Conservation (phyloP, 2,329 filamentous ascomycete genomes). For the Hirsutella rhossiliensis region DNA sequence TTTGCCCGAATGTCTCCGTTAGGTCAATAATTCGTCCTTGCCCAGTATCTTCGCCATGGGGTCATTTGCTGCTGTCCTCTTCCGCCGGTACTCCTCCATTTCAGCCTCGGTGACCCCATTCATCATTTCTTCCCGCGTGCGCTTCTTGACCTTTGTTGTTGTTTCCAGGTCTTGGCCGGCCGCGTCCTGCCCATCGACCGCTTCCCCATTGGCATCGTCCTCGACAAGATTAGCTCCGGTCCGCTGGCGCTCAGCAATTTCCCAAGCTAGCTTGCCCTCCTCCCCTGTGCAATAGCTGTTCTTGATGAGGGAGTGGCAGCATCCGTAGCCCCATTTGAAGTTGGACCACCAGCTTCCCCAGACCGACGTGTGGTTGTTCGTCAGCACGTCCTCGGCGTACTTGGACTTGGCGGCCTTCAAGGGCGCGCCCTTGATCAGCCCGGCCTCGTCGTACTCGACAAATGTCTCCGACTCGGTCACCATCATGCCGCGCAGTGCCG, state of each 20-base stretch:
- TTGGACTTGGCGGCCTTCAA: slow-evolving; percentile 73
- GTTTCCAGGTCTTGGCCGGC: slow-evolving; percentile 16
- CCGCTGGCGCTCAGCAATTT: slow-evolving; percentile 57
- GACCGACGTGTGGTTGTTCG: slow-evolving; percentile 84
- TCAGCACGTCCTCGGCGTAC: slow-evolving; percentile 75
- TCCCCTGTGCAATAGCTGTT: slow-evolving; percentile 97
- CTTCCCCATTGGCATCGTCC: slow-evolving; percentile 18
- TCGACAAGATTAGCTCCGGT: slow-evolving; percentile 30
- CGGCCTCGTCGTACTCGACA: slow-evolving; percentile 88
- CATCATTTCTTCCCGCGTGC: slow-evolving; percentile 68
- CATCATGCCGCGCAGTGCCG: slow-evolving; percentile 51
- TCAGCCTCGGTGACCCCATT: slow-evolving; percentile 71
- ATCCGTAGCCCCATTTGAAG: slow-evolving; percentile 93
- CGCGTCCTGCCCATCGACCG: slow-evolving; percentile 7
- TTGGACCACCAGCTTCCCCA: slow-evolving; percentile 98
- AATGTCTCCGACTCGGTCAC: slow-evolving; percentile 76
- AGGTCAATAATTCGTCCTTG: slow-evolving; percentile 52
- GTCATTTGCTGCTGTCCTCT: slow-evolving; percentile 62
- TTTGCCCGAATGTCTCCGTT: slow-evolving; percentile 4
- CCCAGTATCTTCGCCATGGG: slow-evolving; percentile 78
- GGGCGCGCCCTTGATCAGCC: slow-evolving; percentile 77
- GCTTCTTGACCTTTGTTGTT: slow-evolving; percentile 46
- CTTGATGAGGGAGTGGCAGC: slow-evolving; percentile 86
- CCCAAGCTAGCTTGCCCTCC: slow-evolving; percentile 69
- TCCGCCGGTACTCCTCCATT: slow-evolving; percentile 73